These are phyloP conservation scores for Gleditsia sinensis DNA, from an alignment of 306 rosid species.

Conservation along the genomic window DNA sequence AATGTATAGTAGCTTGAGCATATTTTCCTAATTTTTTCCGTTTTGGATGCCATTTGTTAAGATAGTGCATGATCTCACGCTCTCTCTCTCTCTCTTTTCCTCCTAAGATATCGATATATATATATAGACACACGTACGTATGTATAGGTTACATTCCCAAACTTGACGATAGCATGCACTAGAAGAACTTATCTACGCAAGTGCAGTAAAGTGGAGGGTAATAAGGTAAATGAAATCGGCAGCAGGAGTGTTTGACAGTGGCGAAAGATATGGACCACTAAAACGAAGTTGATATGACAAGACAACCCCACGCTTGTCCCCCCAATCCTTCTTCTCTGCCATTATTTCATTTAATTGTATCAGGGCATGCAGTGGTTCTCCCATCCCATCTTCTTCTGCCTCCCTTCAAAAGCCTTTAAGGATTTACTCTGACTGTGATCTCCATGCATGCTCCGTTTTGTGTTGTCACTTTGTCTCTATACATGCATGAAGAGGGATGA, in stretches of 20 bases:
- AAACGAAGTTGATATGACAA: conserved; percentile 48
- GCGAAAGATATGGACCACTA: conserved; percentile 19
- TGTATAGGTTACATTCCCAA: neutral
- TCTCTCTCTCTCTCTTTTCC: neutral
- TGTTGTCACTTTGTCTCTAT: conserved; percentile 1
- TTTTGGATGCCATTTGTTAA: neutral
- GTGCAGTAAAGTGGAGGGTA: conserved; percentile 8
- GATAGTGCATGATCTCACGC: neutral
- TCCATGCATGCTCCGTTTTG: neutral
- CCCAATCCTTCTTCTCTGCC: conserved; percentile 20
- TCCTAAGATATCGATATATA: too few species aligned
- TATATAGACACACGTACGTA: too few species aligned
- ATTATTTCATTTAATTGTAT: conserved; percentile 20
- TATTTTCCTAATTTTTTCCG: neutral
- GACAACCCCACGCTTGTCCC: conserved; percentile 54
- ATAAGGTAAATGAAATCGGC: conserved; percentile 6
- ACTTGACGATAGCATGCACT: neutral
- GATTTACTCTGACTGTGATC: conserved; percentile 1
- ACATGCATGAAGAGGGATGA: neutral
- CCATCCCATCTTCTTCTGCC: neutral
- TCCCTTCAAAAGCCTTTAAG: conserved; percentile 8
- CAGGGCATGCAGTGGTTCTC: neutral
- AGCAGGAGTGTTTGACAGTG: neutral
- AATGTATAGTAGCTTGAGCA: neutral
- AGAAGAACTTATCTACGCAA: neutral